These are phyloP conservation scores for Rhizopus arrhizus DNA, from an alignment of 371 early-diverging fungal species.

Conservation along the genomic window DNA sequence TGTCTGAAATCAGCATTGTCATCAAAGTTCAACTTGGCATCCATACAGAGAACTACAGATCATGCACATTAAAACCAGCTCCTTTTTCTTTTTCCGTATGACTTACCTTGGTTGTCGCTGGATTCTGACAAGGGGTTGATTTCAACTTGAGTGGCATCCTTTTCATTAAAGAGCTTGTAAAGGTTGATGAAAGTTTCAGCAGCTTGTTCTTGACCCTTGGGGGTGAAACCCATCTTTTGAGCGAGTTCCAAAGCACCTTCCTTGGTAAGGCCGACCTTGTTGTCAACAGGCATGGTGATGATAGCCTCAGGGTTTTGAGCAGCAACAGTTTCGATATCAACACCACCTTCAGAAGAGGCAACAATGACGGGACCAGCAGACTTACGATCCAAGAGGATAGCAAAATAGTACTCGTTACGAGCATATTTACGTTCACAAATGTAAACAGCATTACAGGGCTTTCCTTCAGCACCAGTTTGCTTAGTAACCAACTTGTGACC, in stretches of 20 bases:
- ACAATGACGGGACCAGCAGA: constrained; percentile 94
- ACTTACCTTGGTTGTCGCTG: constrained; percentile 79
- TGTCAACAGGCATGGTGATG: constrained; percentile 79
- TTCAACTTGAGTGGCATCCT: constrained; percentile 97
- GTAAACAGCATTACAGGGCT: constrained; percentile 92
- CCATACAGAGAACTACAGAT: constrained; percentile 54
- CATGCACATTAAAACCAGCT: background rate
- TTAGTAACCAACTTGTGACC: constrained; percentile 96
- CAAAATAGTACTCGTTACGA: constrained; percentile 97
- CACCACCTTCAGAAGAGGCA: constrained; percentile 95
- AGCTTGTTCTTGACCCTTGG: constrained; percentile 79
- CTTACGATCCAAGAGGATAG: constrained; percentile 95
- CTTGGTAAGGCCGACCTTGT: constrained; percentile 65
- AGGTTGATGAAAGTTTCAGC: constrained; percentile 90
- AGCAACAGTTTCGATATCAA: constrained; percentile 97
- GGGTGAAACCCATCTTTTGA: constrained; percentile 86
- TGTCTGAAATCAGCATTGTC: constrained; percentile 99
- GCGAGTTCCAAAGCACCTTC: constrained; percentile 73
- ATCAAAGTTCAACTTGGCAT: constrained; percentile 89
- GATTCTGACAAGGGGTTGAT: constrained; percentile 98
- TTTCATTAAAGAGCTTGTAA: constrained; percentile 94
- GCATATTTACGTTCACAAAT: constrained; percentile 95
- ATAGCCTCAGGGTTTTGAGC: constrained; percentile 93
- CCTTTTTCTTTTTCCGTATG: background rate
- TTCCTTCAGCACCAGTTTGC: constrained; percentile 96